Evolutionary conservation across 1,284 basidiomycete genomes (phyloP), one percentile per base, ranked within the genome.

Genomic region (Malassezia yamatoensis): DNA sequence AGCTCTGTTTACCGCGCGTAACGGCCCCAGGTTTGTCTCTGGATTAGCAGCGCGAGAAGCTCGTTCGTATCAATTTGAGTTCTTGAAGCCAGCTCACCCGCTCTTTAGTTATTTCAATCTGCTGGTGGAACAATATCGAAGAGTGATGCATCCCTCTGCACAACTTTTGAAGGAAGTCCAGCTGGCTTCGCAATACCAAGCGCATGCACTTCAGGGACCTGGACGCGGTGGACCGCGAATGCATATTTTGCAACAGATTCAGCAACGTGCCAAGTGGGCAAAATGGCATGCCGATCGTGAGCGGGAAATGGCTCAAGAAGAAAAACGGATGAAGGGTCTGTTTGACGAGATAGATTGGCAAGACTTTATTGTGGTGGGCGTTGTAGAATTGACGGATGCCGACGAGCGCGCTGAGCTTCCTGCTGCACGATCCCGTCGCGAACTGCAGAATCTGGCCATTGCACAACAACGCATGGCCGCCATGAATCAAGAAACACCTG

Each of bases 331-430:
- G 62, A 12, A 38, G 57, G 48, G 43, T 44, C 46, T 51, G n/a
- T 43, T 96, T 72, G 87, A 89, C 45, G 88, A 91, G 73, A 96
- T 99, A 70, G 94, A 98, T 75, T 99, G 94, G 94, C 90, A 98
- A 71, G 94, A 98, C 77, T 98, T 96, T 78, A 89, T 91, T 49
- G 89, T 96, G 58, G 94, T 96, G 15, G 90, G 96, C 73, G 98
- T 93, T 18, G 96, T 98, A 65, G 94, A 98, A 76, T 94, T 98
- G 70, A 98, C 94, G 10, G 83, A 85, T 49, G 86, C 86, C 5
- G 94, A 98, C 74, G 70, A 65, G 34, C 68, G 75, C 41, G 84
- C 90, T 29, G 90, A 96, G 69, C 79, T 99, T 24, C 94, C 94
- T 10, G 85, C 88, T 21, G 94, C 94, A 0, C 93, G 93, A 82